These are phyloP conservation scores for Penicillium subrubescens DNA, from an alignment of 495 filamentous ascomycete species.

Conservation along the genomic window DNA sequence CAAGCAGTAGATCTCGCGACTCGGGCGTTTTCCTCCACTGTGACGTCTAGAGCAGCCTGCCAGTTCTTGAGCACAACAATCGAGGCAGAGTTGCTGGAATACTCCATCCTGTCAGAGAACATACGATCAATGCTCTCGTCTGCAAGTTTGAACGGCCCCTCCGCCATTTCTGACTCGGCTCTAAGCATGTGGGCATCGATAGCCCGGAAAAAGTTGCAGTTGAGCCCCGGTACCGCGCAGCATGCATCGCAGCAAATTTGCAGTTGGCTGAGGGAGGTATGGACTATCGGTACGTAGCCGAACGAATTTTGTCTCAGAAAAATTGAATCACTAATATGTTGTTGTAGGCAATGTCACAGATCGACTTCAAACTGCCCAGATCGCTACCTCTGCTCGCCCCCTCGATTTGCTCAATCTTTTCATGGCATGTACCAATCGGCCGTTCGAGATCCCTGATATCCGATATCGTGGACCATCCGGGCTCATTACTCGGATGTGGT, in stretches of 20 bases:
- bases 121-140: conserved; percentile 70
- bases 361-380: conserved; percentile 42
- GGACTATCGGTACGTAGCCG: conserved; percentile 66
- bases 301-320: background rate
- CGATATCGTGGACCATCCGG: conserved; percentile 31
- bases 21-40: conserved; percentile 67
- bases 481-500: conserved; percentile 37
- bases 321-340: conserved; percentile 17
- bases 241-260: conserved; percentile 69
- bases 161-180: conserved; percentile 74
- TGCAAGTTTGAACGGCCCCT: conserved; percentile 79
- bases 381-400: conserved; percentile 45
- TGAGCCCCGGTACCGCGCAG: conserved; percentile 63
- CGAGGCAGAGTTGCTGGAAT: conserved; percentile 60
- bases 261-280: conserved; percentile 77
- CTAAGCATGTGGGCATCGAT: conserved; percentile 71
- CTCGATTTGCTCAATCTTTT: conserved; percentile 41
- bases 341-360: conserved; percentile 38
- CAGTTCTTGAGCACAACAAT: conserved; percentile 71
- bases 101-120: conserved; percentile 61
- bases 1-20: conserved; percentile 74
- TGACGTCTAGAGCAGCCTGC: conserved; percentile 78
- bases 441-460: conserved; percentile 23
- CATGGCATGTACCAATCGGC: conserved; percentile 44
- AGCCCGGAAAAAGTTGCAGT: conserved; percentile 53